phyloP scores from a whole-genome alignment of 371 early-diverging fungal species.

The Rhizopus stolonifer region DNA sequence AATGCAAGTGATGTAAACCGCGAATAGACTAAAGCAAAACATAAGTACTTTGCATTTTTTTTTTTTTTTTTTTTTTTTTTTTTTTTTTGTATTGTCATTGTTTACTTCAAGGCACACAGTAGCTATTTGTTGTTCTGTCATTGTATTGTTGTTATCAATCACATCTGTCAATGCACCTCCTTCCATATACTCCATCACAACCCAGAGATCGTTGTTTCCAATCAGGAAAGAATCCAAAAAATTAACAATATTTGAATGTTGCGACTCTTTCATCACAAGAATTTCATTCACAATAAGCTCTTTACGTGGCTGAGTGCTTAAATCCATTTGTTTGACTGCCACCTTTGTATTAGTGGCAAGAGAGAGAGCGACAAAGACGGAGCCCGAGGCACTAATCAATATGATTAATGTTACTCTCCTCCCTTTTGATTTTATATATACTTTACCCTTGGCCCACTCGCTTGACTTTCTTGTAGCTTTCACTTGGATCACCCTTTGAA shows the following conservation, averaged over 20 bases:
- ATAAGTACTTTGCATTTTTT: background rate
- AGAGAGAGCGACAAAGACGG: constrained; percentile 85
- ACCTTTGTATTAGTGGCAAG: constrained; percentile 72
- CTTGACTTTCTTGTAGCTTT: constrained; percentile 83
- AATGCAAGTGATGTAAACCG: constrained; percentile 92
- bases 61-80: too few species aligned
- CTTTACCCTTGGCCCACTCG: constrained; percentile 94
- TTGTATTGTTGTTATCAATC: constrained; percentile 83
- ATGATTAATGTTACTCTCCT: background rate
- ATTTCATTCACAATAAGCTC: constrained; percentile 96
- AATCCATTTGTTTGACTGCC: constrained; percentile 98
- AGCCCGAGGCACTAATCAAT: constrained; percentile 89
- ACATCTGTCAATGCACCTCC: constrained; percentile 97
- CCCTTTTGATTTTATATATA: too few species aligned
- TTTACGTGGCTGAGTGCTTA: constrained; percentile 88
- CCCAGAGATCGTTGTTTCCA: constrained; percentile 87
- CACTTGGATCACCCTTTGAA: constrained; percentile 85
- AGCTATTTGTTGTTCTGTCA: constrained; percentile 92
- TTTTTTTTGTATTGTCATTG: background rate
- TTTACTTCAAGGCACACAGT: constrained; percentile 84
- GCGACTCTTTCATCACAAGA: constrained; percentile 91
- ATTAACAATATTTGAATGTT: constrained; percentile 95
- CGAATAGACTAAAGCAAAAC: constrained; percentile 58
- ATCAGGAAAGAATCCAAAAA: constrained; percentile 89
- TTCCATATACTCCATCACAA: constrained; percentile 99